Evolutionary conservation across 306 rosid species (phyloP).

Genomic region (Psophocarpus tetragonolobus): DNA sequence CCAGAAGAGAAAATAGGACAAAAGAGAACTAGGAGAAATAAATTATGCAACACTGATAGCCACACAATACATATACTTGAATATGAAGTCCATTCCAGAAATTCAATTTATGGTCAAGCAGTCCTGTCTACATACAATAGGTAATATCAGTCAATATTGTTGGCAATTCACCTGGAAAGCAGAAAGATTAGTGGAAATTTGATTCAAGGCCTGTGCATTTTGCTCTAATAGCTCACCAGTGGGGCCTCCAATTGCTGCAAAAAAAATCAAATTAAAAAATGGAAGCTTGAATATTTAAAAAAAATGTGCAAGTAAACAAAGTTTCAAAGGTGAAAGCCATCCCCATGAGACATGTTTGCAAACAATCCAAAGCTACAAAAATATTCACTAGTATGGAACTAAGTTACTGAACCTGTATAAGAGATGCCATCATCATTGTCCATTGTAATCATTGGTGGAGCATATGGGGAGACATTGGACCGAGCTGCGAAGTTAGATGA

Average conservation of each 20-base stretch:
- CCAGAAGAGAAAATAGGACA: not conserved
- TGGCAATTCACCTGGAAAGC: slow-evolving; percentile 46
- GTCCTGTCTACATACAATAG: not conserved
- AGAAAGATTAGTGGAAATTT: slow-evolving; percentile 52
- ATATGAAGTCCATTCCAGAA: slow-evolving; percentile 11
- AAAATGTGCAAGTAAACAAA: not conserved
- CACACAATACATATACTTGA: not conserved
- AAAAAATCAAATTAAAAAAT: slow-evolving; percentile 20
- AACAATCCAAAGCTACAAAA: slow-evolving; percentile 24
- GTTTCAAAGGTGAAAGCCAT: slow-evolving; percentile 18
- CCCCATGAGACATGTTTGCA: not conserved
- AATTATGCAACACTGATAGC: not conserved
- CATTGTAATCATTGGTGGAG: slow-evolving; percentile 63
- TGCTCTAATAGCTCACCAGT: slow-evolving; percentile 57
- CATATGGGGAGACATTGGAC: slow-evolving; percentile 71
- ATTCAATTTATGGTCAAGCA: not conserved
- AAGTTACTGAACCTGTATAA: slow-evolving; percentile 75
- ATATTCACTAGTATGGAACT: slow-evolving; percentile 16
- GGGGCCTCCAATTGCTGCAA: slow-evolving; percentile 63
- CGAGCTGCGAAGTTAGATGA: slow-evolving; percentile 72
- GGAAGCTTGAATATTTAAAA: not conserved
- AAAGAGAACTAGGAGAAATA: not conserved
- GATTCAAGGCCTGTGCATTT: slow-evolving; percentile 50
- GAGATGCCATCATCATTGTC: slow-evolving; percentile 92
- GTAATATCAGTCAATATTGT: slow-evolving; percentile 2